These are phyloP conservation scores for Plasmodium knowlesi DNA, from an alignment of 169 alveolate genomes.

Conservation along the genomic window DNA sequence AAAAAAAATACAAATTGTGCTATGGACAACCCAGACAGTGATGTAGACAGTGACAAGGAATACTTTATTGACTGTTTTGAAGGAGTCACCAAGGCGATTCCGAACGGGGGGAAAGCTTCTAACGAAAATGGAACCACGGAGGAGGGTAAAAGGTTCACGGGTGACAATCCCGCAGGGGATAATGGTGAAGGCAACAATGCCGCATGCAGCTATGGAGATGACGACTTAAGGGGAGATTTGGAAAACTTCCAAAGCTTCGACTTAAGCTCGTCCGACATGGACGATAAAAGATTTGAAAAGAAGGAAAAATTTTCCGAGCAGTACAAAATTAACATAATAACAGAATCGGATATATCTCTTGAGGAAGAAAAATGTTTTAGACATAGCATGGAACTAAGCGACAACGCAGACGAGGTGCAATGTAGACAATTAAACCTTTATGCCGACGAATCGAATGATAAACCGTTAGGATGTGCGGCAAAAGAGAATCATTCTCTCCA, in stretches of 20 bases:
- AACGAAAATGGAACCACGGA: not conserved
- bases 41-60: not conserved
- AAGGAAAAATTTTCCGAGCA: not conserved
- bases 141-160: not conserved
- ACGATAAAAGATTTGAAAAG: not conserved
- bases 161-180: not conserved
- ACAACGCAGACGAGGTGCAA: not conserved
- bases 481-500: not conserved
- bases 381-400: not conserved
- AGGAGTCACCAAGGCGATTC: not conserved
- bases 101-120: not conserved
- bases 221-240: conserved; percentile 3
- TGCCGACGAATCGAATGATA: not conserved
- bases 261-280: not conserved
- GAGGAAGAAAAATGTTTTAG: conserved; percentile 1
- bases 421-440: not conserved
- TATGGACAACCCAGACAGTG: not conserved
- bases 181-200: not conserved
- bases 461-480: not conserved
- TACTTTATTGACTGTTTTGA: not conserved
- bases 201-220: not conserved
- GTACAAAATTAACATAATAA: conserved; percentile 12
- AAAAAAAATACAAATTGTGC: not conserved
- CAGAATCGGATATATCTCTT: not conserved
- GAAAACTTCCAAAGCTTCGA: conserved; percentile 39